Conservation (phyloP, 768 basidiomycete species). For the Sistotremastrum suecicum region DNA sequence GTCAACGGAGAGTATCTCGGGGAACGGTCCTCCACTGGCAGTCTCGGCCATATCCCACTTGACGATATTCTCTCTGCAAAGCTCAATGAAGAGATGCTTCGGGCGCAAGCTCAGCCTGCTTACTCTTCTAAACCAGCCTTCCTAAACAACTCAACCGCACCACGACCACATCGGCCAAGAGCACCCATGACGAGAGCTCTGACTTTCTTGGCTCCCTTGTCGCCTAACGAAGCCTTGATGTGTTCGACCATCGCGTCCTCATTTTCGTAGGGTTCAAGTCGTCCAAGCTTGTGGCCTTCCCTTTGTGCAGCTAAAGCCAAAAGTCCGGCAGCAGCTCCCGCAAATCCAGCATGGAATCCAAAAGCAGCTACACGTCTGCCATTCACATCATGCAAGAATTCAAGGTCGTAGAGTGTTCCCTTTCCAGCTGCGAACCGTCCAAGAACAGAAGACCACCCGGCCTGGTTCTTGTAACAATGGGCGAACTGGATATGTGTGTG, state of each 20-base stretch:
- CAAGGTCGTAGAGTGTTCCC: conserved; percentile 86
- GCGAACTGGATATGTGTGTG: conserved; percentile 98
- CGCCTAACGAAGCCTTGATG: conserved; percentile 53
- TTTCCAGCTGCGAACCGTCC: conserved; percentile 71
- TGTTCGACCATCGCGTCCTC: conserved; percentile 70
- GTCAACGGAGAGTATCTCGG: conserved; percentile 91
- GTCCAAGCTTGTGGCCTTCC: conserved; percentile 45
- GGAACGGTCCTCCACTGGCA: conserved; percentile 90
- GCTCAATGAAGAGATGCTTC: background rate
- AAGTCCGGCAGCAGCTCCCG: conserved; percentile 89
- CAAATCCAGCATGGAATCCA: conserved; percentile 96
- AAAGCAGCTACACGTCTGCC: conserved; percentile 95
- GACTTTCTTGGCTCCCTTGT: conserved; percentile 49
- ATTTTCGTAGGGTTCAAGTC: conserved; percentile 67
- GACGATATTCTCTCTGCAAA: conserved; percentile 69
- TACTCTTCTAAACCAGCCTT: conserved; percentile 94
- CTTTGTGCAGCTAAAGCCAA: conserved; percentile 62
- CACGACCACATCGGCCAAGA: conserved; percentile 85
- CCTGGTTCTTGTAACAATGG: conserved; percentile 94
- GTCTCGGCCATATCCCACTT: conserved; percentile 99
- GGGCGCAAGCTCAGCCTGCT: conserved; percentile 17
- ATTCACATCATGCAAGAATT: conserved; percentile 75
- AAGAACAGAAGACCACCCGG: conserved; percentile 80
- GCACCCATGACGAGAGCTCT: conserved; percentile 93
- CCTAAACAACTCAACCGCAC: conserved; percentile 88